Base-by-base conservation (phyloP, 208 protist genomes). In the Crithidia bombi region DNA sequence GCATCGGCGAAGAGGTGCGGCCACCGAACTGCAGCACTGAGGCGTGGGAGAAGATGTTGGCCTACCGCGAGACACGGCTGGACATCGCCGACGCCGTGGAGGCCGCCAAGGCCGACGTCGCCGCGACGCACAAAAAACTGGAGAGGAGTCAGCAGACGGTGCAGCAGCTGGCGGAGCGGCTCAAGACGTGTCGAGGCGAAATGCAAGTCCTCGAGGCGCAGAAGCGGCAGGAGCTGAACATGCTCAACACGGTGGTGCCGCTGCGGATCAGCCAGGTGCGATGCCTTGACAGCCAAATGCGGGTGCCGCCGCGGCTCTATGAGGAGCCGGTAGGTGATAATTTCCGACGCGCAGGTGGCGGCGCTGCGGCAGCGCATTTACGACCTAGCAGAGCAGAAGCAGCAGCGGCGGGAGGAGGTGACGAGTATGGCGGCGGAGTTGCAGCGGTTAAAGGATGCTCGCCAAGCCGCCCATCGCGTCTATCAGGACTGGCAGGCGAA, bases 171-270 rank as follows among this genome's bases (percentile, higher is more conserved):
- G 84, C 89, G 36, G 70, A 65, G 17, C 75, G 79, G 46, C 68
- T 89, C 10, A 83, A 89, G 56, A 51, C 94, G 47, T 91, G 82
- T 39, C 78, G 94, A 32, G 62, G 85, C 21, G 93, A 97, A 38
- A 96, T 98, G 43, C 73, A 87, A 52, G 78, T 80, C 32, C 95
- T 99, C 51, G 93, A 98, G 58, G 73, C 56, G 11, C 89, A 98
- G 73, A 99, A 99, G 82, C 93, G 97, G 35, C 76, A 86, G 54
- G 90, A 97, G 73, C 89, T 99, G 23, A 99, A 99, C 71, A 85
- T 97, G 82, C 86, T 99, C 5, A 78, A 93, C 52, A 97, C 96
- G 15, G 87, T 97, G 11, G 90, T 98, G 7, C 74, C 86, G 21
- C 75, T 98, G 41, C 87, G 87, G 33, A 88, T 93, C 41, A 79